Conservation (phyloP, 2,329 filamentous ascomycete species). For the Purpureocillium takamizusanense region DNA sequence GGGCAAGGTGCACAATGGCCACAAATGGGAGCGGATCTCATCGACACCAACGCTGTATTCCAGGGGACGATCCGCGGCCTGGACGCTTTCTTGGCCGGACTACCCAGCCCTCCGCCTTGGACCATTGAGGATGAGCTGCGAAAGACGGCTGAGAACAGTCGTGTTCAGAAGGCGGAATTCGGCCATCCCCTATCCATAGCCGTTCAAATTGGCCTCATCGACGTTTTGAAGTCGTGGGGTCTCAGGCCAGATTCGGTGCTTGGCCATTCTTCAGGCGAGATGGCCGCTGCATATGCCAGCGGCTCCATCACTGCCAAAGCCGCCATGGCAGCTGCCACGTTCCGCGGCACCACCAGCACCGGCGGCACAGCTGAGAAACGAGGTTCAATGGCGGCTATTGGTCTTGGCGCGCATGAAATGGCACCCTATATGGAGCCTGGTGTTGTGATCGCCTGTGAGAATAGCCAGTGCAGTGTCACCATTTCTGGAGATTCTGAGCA, state of each 20-base stretch:
- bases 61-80: slow-evolving; percentile 3
- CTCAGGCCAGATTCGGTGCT: slow-evolving; percentile 24
- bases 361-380: neutral
- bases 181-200: slow-evolving; percentile 33
- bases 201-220: slow-evolving; percentile 32
- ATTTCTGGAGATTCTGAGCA: slow-evolving; percentile 20
- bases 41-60: slow-evolving; percentile 5
- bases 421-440: slow-evolving; percentile 13
- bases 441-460: slow-evolving; percentile 26
- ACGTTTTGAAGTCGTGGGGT: slow-evolving; percentile 22
- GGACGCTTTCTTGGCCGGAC: slow-evolving; percentile 3
- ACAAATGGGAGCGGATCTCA: slow-evolving; percentile 17
- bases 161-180: slow-evolving; percentile 19
- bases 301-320: slow-evolving; percentile 22
- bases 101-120: slow-evolving; percentile 6
- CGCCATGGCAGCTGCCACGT: slow-evolving; percentile 29
- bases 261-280: slow-evolving; percentile 35
- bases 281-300: slow-evolving; percentile 33
- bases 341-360: slow-evolving; percentile 20
- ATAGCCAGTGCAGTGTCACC: slow-evolving; percentile 25
- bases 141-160: slow-evolving; percentile 4
- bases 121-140: slow-evolving; percentile 12
- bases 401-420: slow-evolving; percentile 21
- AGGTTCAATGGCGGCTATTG: slow-evolving; percentile 30
- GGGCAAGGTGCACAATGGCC: slow-evolving; percentile 28